Evolutionary conservation across 2,329 filamentous ascomycete species (phyloP), one percentile per base, ranked within the genome.

Genomic region (Trichoderma cornu-damae): DNA sequence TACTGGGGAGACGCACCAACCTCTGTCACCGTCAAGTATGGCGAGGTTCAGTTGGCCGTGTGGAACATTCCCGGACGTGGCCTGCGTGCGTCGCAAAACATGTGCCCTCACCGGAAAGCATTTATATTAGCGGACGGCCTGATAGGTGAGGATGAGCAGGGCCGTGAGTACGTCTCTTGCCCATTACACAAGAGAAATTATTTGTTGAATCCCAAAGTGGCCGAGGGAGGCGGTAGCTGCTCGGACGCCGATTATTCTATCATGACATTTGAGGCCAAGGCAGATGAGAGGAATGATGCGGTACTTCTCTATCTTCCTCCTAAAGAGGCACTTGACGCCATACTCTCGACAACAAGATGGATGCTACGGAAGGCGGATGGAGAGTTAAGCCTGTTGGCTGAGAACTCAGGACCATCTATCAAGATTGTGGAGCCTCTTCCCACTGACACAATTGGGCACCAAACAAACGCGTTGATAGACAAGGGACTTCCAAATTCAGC

Each of bases 21-120:
- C 16, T 46, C 53, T 7, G 85, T 89, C 4, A 86, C 86, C 30
- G 77, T 96, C 72, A 94, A 95, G 77, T 83, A 89, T 42, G 89
- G 91, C 42, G 90, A 96, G 70, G 96, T 90, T 0, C 91, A 96
- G 71, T 80, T 96, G 2, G 90, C 91, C 6, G 77, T 96, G 53
- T 96, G 92, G 83, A 88, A 90, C 65, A 81, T 96, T 61, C 82
- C 83, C 54, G 90, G 90, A 18, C 82, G 81, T 54, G 49, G 49
- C n/a, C 95, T 86, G 77, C 93, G 93, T 71, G 88, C 89, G 59
- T 88, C 88, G 12, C 91, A 96, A 74, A 90, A 96, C 69, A 96
- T 96, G 91, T 96, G 91, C 70, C 91, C 91, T 8, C 90, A 96
- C 75, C 94, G 93, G 73, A 86, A 90, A 9, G 86, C 90, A 1